Base-by-base conservation (phyloP, 169 alveolate species). In the Plasmodium relictum region DNA sequence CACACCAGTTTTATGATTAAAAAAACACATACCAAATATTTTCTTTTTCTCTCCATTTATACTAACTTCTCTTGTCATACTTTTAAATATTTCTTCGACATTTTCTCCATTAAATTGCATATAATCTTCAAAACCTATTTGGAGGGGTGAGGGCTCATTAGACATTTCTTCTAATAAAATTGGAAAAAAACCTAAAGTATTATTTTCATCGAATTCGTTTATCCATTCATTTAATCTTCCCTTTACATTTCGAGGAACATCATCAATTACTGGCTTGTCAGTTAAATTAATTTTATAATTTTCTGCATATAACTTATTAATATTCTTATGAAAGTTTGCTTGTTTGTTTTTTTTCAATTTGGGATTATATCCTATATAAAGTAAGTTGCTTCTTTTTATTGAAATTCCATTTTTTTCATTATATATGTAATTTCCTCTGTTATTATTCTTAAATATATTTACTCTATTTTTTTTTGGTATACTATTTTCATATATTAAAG, bases 171-270 rank as follows among this genome's bases (percentile, higher is more conserved):
- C 96, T 24, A 94, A 74, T 65, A 94, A 56, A 9, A 94, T 93
- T 1, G 96, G 96, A 54, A 94, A 92, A 93, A 94, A 94, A 0
- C 94, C 92, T 73, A 92, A 71, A 14, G 91, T 94, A 74, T 94
- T 92, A 61, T 92, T 80, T 20, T 92, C 93, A 14, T 72, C 89
- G 93, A 94, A 94, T 71, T 74, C 88, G 3, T 91, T 59, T 6
- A 69, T 65, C 96, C 96, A 94, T 62, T 94, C 96, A 78, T 94
- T 94, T 0, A 94, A 18, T 26, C 96, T 73, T 18, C 96, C 96
- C 37, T 88, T 73, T 8, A 93, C 95, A 83, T 83, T 83, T 83
- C 73, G 52, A 6, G 91, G 85, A 4, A 83, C 91, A n/a, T 83
- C 66, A 37, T 83, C 91, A 9, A 83, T 83, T 58, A 83, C 41